phyloP scores from a whole-genome alignment of 2,329 filamentous ascomycete genomes.

The Leptographium flavum region DNA sequence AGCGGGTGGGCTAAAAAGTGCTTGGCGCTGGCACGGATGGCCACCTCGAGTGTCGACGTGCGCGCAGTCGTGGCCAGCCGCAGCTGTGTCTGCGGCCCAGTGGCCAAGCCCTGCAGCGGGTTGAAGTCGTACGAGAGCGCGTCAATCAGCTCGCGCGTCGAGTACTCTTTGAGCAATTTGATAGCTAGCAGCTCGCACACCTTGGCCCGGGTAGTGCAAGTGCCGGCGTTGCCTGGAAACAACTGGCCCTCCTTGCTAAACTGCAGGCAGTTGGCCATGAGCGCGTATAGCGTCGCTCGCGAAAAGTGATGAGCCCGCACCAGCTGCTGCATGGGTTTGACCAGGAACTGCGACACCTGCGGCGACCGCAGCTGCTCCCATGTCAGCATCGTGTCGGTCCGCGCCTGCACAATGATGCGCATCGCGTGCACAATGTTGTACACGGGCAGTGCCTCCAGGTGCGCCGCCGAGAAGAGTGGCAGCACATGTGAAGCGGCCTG shows the following conservation, averaged over 20 bases:
- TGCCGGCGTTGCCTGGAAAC: constrained; percentile 72
- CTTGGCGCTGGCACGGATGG: constrained; percentile 85
- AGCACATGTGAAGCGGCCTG: constrained; percentile 28
- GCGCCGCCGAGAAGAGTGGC: constrained; percentile 66
- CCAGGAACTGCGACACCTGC: constrained; percentile 85
- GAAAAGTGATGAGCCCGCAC: constrained; percentile 75
- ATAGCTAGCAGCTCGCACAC: constrained; percentile 85
- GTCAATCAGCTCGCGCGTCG: constrained; percentile 80
- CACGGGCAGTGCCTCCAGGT: constrained; percentile 78
- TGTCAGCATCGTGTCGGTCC: constrained; percentile 80
- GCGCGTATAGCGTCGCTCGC: constrained; percentile 70
- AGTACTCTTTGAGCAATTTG: constrained; percentile 79
- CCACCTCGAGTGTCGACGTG: constrained; percentile 76
- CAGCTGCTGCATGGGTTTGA: constrained; percentile 89
- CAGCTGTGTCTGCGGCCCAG: constrained; percentile 19
- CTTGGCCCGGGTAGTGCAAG: constrained; percentile 69
- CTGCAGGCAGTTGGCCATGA: constrained; percentile 88
- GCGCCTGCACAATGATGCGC: constrained; percentile 65
- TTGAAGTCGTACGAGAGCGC: constrained; percentile 91
- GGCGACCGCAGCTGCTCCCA: constrained; percentile 96
- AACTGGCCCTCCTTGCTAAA: constrained; percentile 77
- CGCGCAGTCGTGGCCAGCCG: constrained; percentile 48
- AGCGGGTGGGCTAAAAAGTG: constrained; percentile 83
- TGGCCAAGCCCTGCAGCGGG: constrained; percentile 67
- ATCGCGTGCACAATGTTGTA: constrained; percentile 87